Evolutionary conservation across 305 asterid genomes (phyloP), one percentile per base, ranked within the genome.

Genomic region (Ajuga reptans): DNA sequence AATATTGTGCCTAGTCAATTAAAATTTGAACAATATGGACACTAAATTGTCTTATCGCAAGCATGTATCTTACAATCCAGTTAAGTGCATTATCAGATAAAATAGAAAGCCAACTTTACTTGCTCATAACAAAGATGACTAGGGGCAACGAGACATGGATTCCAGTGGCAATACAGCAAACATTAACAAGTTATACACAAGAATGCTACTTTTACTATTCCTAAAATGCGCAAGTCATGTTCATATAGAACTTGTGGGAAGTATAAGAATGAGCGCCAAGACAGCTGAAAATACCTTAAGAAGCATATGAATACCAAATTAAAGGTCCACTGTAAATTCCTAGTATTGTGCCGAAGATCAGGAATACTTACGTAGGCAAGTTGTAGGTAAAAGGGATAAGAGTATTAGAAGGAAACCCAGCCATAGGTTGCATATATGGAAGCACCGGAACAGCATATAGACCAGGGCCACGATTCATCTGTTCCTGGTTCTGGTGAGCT

Each of bases 371-470:
- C 96, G 85, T 86, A 16, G 98, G 98, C 58, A 87, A 39, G 74
- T 82, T 82, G 79, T 91, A 91, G 37, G 92, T 87, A 68, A 91
- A 89, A 45, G 98, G 98, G 45, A 89, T 82, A 24, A 89, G 92
- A 43, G 82, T 67, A 53, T 77, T 82, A 17, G 92, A 60, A 43
- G 85, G 82, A 77, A 84, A 81, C 51, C 91, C 95, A 18, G 75
- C 64, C 66, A 81, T 42, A 34, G 83, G 83, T 51, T 89, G 96
- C 85, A 64, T 75, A 65, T 69, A 68, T 3, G 96, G 89, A 78
- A 27, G 72, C 64, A 84, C 83, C 1, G 92, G 83, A 73, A 91
- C 94, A 68, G 97, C 98, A 83, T 92, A 92, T 36, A 92, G 84
- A 63, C 98, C 98, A 45, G 89, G 90, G 36, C 97, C 97, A 72